Evolutionary conservation across 805 yeast species (phyloP), one percentile per base, ranked within the genome.

Genomic region (Yarrowia sp.): DNA sequence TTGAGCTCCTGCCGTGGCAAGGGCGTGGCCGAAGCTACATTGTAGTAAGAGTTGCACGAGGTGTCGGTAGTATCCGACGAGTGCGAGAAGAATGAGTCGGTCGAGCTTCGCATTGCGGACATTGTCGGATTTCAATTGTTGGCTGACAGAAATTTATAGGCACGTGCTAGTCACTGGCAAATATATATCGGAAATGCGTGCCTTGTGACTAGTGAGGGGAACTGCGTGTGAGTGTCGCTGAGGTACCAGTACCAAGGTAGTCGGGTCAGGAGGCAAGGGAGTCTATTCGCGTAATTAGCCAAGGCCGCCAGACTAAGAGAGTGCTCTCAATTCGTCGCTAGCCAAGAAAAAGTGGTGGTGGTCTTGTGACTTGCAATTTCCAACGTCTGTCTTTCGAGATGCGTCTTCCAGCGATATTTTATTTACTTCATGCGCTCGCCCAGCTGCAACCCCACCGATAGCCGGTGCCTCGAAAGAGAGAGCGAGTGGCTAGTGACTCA

Each of bases 31-130:
- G 51, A 58, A 10, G 49, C 49, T 11, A 58, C 51, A 33, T 58
- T 58, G 63, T 30, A 58, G 51, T 58, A 58, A 8, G 63, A 58
- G 40, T 48, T 41, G 41, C 49, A 43, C 32, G 63, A 58, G n/a
- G 63, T 58, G 32, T 58, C 63, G 30, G 63, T 58, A 24, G 63
- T 58, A 17, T 58, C 63, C 30, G 63, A 58, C 40, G 49, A n/a
- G 32, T 41, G 63, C 4, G 63, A 58, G 32, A 41, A 58, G 40
- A 43, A 58, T 11, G 63, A 58, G 14, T 58, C 63, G 14, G 51
- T 58, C 21, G 49, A 58, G 46, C 46, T 36, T 14, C 61, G 33
- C 61, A 54, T 26, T 2, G 14, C n/a, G 12, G 24, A 17, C 14
- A 28, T 28, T 46, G 17, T 44, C 10, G 22, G 4, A 14, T 33